A percentile compares a stretch with the other conserved stretches of the same genome.
These are phyloP conservation scores for Micromonas commoda DNA, from an alignment of 139 green algal genomes.

Conservation along the genomic window DNA sequence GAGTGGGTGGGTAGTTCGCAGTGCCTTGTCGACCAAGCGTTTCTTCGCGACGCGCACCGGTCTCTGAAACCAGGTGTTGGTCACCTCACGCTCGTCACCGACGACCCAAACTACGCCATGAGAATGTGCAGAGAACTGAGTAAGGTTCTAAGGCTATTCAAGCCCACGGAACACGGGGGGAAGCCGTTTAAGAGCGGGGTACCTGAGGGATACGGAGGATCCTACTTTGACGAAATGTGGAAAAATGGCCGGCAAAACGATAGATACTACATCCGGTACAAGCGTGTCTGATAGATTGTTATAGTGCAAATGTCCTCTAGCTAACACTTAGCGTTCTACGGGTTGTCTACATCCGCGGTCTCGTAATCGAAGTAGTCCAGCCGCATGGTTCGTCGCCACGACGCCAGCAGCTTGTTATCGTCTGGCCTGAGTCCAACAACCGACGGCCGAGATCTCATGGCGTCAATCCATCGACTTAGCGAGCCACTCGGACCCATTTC, in stretches of 20 bases:
- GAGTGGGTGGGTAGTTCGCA: slow-evolving; percentile 6
- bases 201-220: neutral
- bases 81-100: slow-evolving; percentile 3
- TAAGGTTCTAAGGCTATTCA: neutral
- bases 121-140: slow-evolving; percentile 8
- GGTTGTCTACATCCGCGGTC: neutral
- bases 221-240: slow-evolving; percentile 12
- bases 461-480: neutral
- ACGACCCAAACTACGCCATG: slow-evolving; percentile 6
- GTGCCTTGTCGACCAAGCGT: neutral
- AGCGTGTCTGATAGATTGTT: too few species aligned
- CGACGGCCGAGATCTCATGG: neutral
- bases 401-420: neutral
- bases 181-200: neutral
- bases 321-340: too few species aligned
- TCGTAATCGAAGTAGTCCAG: slow-evolving; percentile 27
- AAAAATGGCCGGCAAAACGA: neutral
- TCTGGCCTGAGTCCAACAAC: neutral
- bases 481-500: neutral
- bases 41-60: neutral
- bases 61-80: neutral
- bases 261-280: slow-evolving; percentile 1
- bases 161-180: neutral
- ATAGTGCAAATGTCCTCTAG: too few species aligned
- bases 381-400: neutral